A percentile compares a stretch with the other conserved stretches of the same genome.
Conservation (phyloP, 129 eudicot species). For the Tagetes erecta region DNA sequence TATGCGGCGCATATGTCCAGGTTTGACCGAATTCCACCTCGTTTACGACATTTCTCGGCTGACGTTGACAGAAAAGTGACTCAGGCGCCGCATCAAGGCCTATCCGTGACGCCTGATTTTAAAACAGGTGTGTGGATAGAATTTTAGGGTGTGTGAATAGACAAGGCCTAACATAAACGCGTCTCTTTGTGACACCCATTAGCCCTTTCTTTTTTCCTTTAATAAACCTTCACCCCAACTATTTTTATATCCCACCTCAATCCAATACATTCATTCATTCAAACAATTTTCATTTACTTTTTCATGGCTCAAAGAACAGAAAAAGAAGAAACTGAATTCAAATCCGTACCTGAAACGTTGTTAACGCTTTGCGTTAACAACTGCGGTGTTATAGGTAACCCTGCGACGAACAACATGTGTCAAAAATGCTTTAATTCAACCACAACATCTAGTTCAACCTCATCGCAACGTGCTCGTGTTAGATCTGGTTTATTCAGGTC, state of each 20-base stretch:
- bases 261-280: background rate
- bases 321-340: constrained; percentile 73
- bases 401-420: constrained; percentile 56
- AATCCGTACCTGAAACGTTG: constrained; percentile 57
- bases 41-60: no score
- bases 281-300: no score
- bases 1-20: no score
- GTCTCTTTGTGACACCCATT: constrained; percentile 37
- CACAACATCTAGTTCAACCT: constrained; percentile 35
- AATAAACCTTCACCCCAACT: constrained; percentile 36
- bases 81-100: no score
- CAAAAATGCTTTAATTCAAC: constrained; percentile 53
- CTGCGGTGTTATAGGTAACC: constrained; percentile 60
- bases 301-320: constrained; percentile 70
- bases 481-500: constrained; percentile 55
- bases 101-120: no score
- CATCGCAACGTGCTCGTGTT: constrained; percentile 35
- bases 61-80: no score
- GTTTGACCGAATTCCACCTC: no score
- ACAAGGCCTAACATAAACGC: constrained; percentile 10
- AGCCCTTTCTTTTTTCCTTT: constrained; percentile 29
- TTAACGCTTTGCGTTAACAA: constrained; percentile 49
- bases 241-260: constrained; percentile 13
- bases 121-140: no score
- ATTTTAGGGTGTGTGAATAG: no score